A percentile compares a stretch with the other conserved stretches of the same genome.
These are phyloP conservation scores for Corymbia citriodora DNA, from an alignment of 441 rosid genomes.

Conservation along the genomic window DNA sequence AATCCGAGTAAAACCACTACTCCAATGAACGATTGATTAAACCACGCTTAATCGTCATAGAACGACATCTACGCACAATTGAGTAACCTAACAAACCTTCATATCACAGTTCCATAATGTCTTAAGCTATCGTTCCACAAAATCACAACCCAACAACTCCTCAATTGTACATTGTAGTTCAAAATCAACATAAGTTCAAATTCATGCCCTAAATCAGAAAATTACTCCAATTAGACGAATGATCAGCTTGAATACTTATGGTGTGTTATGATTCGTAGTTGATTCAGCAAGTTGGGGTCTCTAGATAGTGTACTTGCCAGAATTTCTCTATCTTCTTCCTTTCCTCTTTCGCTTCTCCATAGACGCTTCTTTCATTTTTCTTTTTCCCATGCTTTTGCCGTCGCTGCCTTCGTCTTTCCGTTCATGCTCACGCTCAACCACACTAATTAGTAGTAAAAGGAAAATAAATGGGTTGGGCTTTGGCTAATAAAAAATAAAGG, in stretches of 20 bases:
- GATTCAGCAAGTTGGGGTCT: neutral
- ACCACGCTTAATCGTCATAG: neutral
- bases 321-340: neutral
- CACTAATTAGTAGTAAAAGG: neutral
- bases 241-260: neutral
- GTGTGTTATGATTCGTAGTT: too few relatives aligned
- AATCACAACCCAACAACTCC: neutral
- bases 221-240: neutral
- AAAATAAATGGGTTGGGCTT: neutral
- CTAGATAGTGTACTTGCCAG: neutral
- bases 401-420: neutral
- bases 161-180: rapidly evolving
- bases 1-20: too few relatives aligned
- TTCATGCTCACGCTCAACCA: neutral
- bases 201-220: neutral
- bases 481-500: neutral
- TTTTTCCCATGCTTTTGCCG: neutral
- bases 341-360: neutral
- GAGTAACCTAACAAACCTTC: neutral
- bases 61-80: neutral
- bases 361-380: neutral
- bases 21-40: rapidly evolving
- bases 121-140: neutral
- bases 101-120: rapidly evolving
- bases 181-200: neutral